phyloP scores from a whole-genome alignment of 208 protist genomes.

The Crithidia brevicula region DNA sequence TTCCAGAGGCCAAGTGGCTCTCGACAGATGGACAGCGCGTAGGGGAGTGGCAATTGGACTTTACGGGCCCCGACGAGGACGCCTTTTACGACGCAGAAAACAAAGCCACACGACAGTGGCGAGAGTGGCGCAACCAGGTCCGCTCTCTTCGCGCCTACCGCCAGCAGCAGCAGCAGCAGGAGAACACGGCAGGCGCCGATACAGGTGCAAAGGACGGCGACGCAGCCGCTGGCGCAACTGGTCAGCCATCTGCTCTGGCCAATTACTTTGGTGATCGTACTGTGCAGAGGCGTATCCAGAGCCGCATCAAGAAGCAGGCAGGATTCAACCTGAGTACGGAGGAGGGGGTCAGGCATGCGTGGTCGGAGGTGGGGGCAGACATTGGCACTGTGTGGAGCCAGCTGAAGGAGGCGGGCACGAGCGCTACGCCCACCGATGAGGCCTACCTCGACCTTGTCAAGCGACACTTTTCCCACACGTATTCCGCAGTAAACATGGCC shows the following conservation, averaged over 20 bases:
- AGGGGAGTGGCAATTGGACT: conserved; percentile 48
- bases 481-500: not conserved
- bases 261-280: conserved; percentile 28
- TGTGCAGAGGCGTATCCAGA: conserved; percentile 10
- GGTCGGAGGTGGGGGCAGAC: not conserved
- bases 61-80: conserved; percentile 30
- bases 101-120: conserved; percentile 41
- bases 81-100: conserved; percentile 66
- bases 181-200: not conserved
- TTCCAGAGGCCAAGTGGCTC: conserved; percentile 28
- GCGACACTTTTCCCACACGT: conserved; percentile 32
- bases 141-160: conserved; percentile 20
- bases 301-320: conserved; percentile 7
- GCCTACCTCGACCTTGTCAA: conserved; percentile 23
- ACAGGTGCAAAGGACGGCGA: not conserved
- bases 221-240: not conserved
- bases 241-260: not conserved
- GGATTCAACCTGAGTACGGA: conserved; percentile 8
- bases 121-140: conserved; percentile 21
- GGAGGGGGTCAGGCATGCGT: conserved; percentile 1
- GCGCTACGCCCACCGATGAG: conserved; percentile 4
- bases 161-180: conserved; percentile 7
- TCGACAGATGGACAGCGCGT: not conserved
- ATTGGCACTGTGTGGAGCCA: conserved; percentile 12
- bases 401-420: conserved; percentile 1